Evolutionary conservation across 2,329 filamentous ascomycete genomes (phyloP), one percentile per base, ranked within the genome.

Genomic region (Penicillium sp.): DNA sequence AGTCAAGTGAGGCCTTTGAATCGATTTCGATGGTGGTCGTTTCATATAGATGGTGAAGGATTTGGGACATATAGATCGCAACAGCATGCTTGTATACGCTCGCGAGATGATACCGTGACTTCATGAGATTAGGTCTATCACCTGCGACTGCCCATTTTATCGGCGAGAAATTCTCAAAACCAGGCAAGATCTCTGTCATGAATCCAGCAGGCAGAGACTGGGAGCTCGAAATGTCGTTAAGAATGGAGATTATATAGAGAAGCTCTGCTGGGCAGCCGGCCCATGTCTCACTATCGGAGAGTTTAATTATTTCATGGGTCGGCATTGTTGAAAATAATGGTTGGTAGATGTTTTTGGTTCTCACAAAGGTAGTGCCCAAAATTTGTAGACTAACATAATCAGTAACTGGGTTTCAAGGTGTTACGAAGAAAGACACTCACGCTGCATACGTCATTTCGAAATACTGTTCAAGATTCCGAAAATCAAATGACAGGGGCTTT

Each of bases 261-360:
- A 56, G 47, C 10, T 53, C 47, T 21, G 51, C 54, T 2, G 54
- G 54, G 17, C 54, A 56, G 12, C 54, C 54, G 12, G 48, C 36
- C 54, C 54, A 56, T 23, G 45, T 39, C 30, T 54, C 51, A n/a
- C 36, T 33, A 18, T 56, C 54, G 12, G 42, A 54, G 8, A 49
- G 39, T 23, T 49, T 45, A 27, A 54, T 46, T 3, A 54, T 46
- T n/a, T 54, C 23, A 9, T 39, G 23, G 7, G 42, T 36, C 13
- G 51, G 40, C 20, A 40, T 48, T 29, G 33, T 42, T 7, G 54
- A 48, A 21, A 56, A 54, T 12, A 56, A 23, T 2, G 54, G 54
- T 12, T 51, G 50, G n/a, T 56, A 56, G 13, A 30, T 24, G 8
- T 46, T 44, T 26, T 50, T 54, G 26, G 9, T 27, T 30, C 34